Conservation (phyloP, 768 basidiomycete species). For the Phanerochaete sordida region DNA sequence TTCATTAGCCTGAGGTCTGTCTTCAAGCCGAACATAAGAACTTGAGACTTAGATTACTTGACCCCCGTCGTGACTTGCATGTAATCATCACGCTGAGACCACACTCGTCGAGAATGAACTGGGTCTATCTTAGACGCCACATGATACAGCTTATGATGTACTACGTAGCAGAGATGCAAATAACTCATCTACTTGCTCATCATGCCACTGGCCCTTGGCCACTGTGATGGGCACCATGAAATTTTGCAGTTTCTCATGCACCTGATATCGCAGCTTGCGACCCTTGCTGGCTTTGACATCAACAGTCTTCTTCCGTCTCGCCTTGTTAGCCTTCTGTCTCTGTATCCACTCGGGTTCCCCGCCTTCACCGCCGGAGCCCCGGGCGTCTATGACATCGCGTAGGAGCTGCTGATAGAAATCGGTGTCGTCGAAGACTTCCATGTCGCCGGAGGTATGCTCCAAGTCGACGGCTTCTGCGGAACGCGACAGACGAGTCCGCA, state of each 20-base stretch:
- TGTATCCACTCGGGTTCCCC: constrained; percentile 60
- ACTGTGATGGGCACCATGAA: constrained; percentile 89
- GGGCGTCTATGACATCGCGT: constrained; percentile 84
- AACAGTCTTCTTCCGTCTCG: constrained; percentile 72
- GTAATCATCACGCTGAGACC: too few relatives aligned
- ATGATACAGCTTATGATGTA: constrained; percentile 28
- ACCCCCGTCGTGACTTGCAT: too few relatives aligned
- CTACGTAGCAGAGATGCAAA: constrained; percentile 85
- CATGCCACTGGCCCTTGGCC: constrained; percentile 75
- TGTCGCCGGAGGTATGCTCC: constrained; percentile 28
- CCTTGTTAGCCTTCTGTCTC: constrained; percentile 63
- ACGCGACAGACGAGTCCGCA: constrained; percentile 58
- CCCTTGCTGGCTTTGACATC: constrained; percentile 97
- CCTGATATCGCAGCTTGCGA: constrained; percentile 88
- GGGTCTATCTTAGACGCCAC: neutral
- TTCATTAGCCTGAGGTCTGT: too few relatives aligned
- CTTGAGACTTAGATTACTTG: too few relatives aligned
- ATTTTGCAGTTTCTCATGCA: constrained; percentile 94
- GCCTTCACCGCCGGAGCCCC: constrained; percentile 38
- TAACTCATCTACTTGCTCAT: constrained; percentile 93
- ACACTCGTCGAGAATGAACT: neutral
- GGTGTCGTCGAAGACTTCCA: constrained; percentile 76
- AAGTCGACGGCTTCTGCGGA: constrained; percentile 27
- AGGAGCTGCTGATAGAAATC: constrained; percentile 94
- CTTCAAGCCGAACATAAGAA: too few relatives aligned